Evolutionary conservation across 768 basidiomycete species (phyloP).

Genomic region (Leccinum sublutescens): DNA sequence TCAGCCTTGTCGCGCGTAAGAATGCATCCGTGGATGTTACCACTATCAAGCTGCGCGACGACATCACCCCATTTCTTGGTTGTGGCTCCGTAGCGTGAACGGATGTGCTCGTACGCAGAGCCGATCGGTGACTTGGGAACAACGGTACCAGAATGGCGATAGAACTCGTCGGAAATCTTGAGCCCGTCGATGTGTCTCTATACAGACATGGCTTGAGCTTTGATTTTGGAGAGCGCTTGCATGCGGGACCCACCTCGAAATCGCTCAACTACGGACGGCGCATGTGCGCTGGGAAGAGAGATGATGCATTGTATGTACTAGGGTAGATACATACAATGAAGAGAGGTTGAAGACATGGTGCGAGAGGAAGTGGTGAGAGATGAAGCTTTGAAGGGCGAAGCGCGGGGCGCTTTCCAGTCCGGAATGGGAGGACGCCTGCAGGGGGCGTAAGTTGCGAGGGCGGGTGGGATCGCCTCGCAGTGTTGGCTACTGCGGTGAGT

Average conservation of each 20-base stretch:
- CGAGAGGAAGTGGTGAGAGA: too few species aligned
- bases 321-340: too few species aligned
- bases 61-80: too few species aligned
- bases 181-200: constrained; percentile 41
- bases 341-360: too few species aligned
- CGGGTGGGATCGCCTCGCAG: too few species aligned
- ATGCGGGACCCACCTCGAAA: constrained; percentile 40
- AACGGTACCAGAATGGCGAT: constrained; percentile 39
- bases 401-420: too few species aligned
- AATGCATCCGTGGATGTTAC: constrained; percentile 18
- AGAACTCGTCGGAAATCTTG: constrained; percentile 51
- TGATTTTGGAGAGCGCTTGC: not conserved
- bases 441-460: too few species aligned
- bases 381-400: too few species aligned
- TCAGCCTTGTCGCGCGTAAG: constrained; percentile 41
- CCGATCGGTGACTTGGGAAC: constrained; percentile 52
- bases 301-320: too few species aligned
- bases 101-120: constrained; percentile 47
- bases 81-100: constrained; percentile 44
- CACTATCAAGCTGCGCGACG: constrained; percentile 36
- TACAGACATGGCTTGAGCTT: constrained; percentile 1
- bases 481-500: too few species aligned
- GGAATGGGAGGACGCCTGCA: too few species aligned
- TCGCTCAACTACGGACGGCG: constrained; percentile 34
- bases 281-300: too few species aligned